phyloP scores from a whole-genome alignment of 176 grass and related monocot genomes.

The Neostapfia colusana region DNA sequence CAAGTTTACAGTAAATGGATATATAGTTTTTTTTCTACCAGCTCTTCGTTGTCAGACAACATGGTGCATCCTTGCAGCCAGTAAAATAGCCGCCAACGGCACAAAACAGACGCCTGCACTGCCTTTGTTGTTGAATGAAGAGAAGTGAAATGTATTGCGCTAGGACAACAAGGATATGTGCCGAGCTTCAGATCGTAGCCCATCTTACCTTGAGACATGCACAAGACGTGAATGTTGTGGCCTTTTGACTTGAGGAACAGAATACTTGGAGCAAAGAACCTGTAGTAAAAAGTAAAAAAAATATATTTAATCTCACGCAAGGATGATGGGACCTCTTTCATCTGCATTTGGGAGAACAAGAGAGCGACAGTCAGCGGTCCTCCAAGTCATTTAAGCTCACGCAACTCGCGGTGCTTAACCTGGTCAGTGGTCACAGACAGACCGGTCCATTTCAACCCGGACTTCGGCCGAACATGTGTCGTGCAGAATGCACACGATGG shows the following conservation, averaged over 20 bases:
- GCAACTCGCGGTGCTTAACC: background rate
- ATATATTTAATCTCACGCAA: background rate
- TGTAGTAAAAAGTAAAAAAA: constrained; percentile 20
- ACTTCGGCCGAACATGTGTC: constrained; percentile 9
- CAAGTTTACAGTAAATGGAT: background rate
- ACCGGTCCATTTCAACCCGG: rapidly evolving
- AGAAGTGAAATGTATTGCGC: background rate
- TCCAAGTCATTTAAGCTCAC: background rate
- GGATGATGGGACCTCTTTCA: background rate
- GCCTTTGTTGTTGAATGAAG: background rate
- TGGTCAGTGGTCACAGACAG: background rate
- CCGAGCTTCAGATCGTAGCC: background rate
- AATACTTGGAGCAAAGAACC: constrained; percentile 89
- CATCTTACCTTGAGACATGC: constrained; percentile 66
- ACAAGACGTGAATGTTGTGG: constrained; percentile 76
- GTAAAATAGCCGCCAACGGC: background rate
- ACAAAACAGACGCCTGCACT: background rate
- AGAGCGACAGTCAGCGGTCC: background rate
- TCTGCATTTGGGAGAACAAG: too few species aligned
- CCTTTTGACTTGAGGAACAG: constrained; percentile 70
- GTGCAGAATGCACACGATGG: background rate
- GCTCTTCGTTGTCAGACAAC: background rate
- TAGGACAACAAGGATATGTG: background rate
- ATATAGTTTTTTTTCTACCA: background rate
- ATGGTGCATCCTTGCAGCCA: background rate